A percentile compares a stretch with the other conserved stretches of the same genome.
Evolutionary conservation across 176 grass and related monocot species (phyloP).

Genomic region (Phoenix dactylifera): DNA sequence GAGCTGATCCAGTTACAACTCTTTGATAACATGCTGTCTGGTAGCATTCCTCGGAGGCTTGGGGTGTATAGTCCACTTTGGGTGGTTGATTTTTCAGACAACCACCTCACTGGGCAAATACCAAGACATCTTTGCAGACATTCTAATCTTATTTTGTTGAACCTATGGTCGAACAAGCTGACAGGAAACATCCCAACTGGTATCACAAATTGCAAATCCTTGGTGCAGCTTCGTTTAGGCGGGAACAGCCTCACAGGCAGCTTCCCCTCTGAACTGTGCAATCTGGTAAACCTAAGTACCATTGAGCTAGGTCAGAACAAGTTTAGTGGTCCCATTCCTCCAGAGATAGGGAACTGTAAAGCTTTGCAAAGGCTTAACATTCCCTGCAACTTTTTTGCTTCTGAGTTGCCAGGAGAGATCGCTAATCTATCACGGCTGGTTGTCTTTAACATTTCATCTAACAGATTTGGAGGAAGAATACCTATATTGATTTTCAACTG

Average conservation of each 20-base stretch:
- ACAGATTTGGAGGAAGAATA: slow-evolving; percentile 66
- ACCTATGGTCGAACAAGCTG: slow-evolving; percentile 72
- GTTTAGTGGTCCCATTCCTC: slow-evolving; percentile 83
- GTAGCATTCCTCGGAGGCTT: slow-evolving; percentile 70
- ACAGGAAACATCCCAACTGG: slow-evolving; percentile 76
- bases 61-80: slow-evolving; percentile 80
- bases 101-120: slow-evolving; percentile 77
- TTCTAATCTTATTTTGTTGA: slow-evolving; percentile 88
- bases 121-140: slow-evolving; percentile 69
- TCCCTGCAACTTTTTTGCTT: slow-evolving; percentile 81
- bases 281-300: slow-evolving; percentile 79
- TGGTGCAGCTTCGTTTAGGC: slow-evolving; percentile 73
- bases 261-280: slow-evolving; percentile 75
- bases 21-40: slow-evolving; percentile 71
- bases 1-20: slow-evolving; percentile 72
- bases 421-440: slow-evolving; percentile 66
- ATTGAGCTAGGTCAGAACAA: slow-evolving; percentile 75
- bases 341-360: slow-evolving; percentile 66
- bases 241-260: slow-evolving; percentile 82
- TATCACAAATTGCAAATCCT: slow-evolving; percentile 73
- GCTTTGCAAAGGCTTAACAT: slow-evolving; percentile 68
- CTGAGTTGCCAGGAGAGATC: slow-evolving; percentile 72
- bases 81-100: slow-evolving; percentile 96
- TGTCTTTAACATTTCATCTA: slow-evolving; percentile 94
- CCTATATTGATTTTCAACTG: slow-evolving; percentile 83